A percentile compares a stretch with the other conserved stretches of the same genome.
These are phyloP conservation scores for Eucalyptus cloeziana DNA, from an alignment of 345 rosid species.

Conservation along the genomic window DNA sequence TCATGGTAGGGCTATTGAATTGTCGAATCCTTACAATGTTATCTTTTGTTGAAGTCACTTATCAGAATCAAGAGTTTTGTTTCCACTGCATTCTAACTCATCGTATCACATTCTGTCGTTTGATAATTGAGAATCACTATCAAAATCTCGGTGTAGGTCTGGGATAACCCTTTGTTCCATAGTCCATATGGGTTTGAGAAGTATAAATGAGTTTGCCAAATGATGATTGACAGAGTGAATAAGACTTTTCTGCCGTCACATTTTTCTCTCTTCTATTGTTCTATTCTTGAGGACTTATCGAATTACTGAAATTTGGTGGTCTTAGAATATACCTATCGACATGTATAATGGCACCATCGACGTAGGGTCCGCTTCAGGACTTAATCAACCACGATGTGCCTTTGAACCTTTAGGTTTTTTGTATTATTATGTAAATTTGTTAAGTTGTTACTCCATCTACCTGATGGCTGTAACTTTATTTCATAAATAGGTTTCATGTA, in stretches of 20 bases:
- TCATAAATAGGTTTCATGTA: conserved; percentile 41
- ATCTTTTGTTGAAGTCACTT: neutral
- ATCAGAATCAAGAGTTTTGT: neutral
- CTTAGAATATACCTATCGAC: neutral
- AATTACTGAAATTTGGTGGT: neutral
- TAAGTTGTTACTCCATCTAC: neutral
- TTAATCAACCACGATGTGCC: neutral
- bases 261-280: neutral
- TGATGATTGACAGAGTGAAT: neutral
- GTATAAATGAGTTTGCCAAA: neutral
- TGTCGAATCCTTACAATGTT: neutral
- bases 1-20: neutral
- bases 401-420: neutral
- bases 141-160: rapidly evolving
- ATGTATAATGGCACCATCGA: neutral
- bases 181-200: neutral
- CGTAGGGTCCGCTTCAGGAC: neutral
- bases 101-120: neutral
- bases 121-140: neutral
- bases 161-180: neutral
- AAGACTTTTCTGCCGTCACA: neutral
- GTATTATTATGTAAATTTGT: neutral
- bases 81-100: neutral
- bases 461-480: neutral
- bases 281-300: neutral